phyloP scores from a whole-genome alignment of 2,329 filamentous ascomycete species.

The Leptographium radiaticola region DNA sequence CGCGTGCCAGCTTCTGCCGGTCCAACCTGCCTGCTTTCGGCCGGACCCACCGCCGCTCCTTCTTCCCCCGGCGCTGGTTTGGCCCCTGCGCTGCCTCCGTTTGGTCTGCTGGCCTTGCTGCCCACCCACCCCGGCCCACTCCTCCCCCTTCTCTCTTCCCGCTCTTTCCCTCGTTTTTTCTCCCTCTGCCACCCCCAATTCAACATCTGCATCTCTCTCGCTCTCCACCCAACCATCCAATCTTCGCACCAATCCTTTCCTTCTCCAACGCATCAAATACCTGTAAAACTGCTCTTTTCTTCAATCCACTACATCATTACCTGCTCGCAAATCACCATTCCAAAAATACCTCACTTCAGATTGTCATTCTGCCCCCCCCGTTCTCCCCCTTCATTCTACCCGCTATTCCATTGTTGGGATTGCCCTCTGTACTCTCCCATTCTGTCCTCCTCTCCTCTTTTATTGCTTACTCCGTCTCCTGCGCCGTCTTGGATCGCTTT shows the following conservation, averaged over 20 bases:
- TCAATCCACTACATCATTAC: neutral
- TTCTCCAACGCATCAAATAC: neutral
- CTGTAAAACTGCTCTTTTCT: neutral
- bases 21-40: neutral
- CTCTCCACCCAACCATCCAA: neutral
- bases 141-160: neutral
- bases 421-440: too few species aligned
- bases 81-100: neutral
- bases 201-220: neutral
- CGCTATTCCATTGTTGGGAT: too few species aligned
- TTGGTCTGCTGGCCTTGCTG: neutral
- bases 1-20: neutral
- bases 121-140: neutral
- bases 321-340: neutral
- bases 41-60: neutral
- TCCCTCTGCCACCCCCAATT: neutral
- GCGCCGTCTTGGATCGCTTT: neutral
- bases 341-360: too few species aligned
- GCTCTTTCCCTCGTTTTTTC: neutral
- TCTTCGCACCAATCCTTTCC: neutral
- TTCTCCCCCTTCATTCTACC: too few species aligned
- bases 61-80: neutral
- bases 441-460: neutral
- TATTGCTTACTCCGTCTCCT: neutral
- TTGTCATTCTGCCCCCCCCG: too few species aligned